Evolutionary conservation across 108 stramenopile species (phyloP).

Genomic region (Cyclotella kingstonii): DNA sequence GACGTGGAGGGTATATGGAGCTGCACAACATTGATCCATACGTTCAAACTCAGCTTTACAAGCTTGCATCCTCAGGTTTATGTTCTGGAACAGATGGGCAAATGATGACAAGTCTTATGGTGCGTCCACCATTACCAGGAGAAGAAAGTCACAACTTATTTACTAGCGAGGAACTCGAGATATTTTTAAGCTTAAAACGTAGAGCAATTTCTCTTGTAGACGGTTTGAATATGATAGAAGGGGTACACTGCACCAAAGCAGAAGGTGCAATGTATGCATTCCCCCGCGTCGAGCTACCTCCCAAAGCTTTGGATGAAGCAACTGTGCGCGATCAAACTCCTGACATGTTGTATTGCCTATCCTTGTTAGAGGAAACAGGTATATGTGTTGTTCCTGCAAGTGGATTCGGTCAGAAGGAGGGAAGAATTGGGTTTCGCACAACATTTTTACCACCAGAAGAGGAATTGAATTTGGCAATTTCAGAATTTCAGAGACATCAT

Average conservation of each 20-base stretch:
- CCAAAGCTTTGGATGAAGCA: constrained; percentile 80
- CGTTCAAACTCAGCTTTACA: constrained; percentile 88
- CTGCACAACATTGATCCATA: constrained; percentile 81
- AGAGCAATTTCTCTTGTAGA: constrained; percentile 67
- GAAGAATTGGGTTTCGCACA: constrained; percentile 90
- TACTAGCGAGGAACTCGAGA: constrained; percentile 57
- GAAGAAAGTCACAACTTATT: constrained; percentile 74
- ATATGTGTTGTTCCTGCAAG: constrained; percentile 91
- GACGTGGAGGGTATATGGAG: constrained; percentile 94
- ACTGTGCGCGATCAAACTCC: constrained; percentile 63
- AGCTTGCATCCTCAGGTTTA: constrained; percentile 82
- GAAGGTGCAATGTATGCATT: constrained; percentile 97
- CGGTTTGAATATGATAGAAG: constrained; percentile 83
- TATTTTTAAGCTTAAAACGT: constrained; percentile 80
- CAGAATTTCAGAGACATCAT: constrained; percentile 80
- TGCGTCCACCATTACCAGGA: constrained; percentile 73
- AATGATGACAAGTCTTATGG: constrained; percentile 90
- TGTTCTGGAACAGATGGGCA: constrained; percentile 90
- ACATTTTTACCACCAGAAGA: constrained; percentile 92
- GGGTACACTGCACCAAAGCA: constrained; percentile 78
- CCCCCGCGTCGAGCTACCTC: constrained; percentile 79
- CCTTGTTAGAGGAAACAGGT: constrained; percentile 87
- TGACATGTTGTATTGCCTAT: constrained; percentile 87
- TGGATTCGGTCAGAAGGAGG: constrained; percentile 92
- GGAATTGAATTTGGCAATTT: constrained; percentile 65